Conservation (phyloP, 305 asterid species). For the Solanum hybrid region DNA sequence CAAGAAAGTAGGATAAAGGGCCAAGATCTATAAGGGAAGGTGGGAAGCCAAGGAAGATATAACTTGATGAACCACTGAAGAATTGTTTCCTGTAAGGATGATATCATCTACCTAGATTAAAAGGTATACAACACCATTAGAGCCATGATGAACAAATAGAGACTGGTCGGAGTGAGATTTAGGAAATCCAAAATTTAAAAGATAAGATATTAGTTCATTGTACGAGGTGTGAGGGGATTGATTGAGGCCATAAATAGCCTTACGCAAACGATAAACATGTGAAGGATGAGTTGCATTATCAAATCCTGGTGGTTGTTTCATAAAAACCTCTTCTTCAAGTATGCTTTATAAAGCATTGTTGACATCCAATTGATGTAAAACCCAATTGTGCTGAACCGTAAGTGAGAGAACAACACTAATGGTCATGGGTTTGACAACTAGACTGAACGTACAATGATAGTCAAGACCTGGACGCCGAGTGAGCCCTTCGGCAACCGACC, state of each 20-base stretch:
- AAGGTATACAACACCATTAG: background rate
- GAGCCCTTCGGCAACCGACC: background rate
- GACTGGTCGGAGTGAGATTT: background rate
- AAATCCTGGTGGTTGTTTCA: background rate
- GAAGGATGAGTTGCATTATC: background rate
- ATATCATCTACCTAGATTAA: background rate
- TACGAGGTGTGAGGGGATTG: background rate
- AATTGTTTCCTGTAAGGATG: background rate
- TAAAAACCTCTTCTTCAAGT: background rate
- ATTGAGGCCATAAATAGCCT: background rate
- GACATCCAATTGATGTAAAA: too few relatives aligned
- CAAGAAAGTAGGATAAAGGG: background rate
- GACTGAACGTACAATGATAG: background rate
- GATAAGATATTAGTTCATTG: background rate
- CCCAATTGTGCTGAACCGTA: background rate
- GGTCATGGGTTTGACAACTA: background rate
- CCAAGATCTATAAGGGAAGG: background rate
- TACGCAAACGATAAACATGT: background rate
- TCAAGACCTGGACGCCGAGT: background rate
- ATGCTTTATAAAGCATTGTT: background rate
- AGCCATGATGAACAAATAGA: background rate
- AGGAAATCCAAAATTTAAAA: background rate
- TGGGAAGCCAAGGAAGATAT: background rate
- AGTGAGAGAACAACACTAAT: background rate
- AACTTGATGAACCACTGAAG: background rate